Evolutionary conservation across 1,284 basidiomycete species (phyloP), one percentile per base, ranked within the genome.

Genomic region (Boletus chippewaensis): DNA sequence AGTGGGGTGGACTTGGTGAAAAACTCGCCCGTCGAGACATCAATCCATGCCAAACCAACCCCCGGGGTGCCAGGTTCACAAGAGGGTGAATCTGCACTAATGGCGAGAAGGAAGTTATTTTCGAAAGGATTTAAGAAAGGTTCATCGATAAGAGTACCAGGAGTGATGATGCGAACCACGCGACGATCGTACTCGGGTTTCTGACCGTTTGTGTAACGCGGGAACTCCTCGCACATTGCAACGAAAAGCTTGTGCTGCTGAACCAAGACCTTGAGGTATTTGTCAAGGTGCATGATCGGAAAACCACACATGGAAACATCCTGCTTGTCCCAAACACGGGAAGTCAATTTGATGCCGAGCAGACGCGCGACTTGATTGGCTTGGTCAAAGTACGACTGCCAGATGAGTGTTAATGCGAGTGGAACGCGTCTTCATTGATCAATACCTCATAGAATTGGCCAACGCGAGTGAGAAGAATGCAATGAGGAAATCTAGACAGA

Each of bases 1-100:
- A 76, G 52, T 3, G 74, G 70, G 2, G 79, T 75, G 4, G 69
- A 66, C 59, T 88, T 89, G 1, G 87, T 85, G 67, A 89, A 94
- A 68, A 95, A 92, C 62, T 95, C 91, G 54, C 94, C 93, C 0
- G 94, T 96, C 5, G 93, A 94, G n/a, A 95, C 81, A 64, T 97
- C 95, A 26, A 91, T 91, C 84, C 93, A 96, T 2, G 93, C 91
- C 29, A 96, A 71, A 4, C 87, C 88, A 28, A 57, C 35, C 7
- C 61, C 50, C 35, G 47, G 54, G 36, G 29, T 40, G 48, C 45
- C 40, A 10, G 11, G 50, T 54, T 49, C 39, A 34, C 43, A 31
- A 52, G 50, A n/a, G 28, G 28, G 29, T 13, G 49, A 32, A 11
- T 57, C 52, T 5, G 69, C 34, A n/a, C 74, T 71, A 40, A 95